Base-by-base conservation (phyloP, 306 rosid genomes). In the Cicer pinnatifidum region DNA sequence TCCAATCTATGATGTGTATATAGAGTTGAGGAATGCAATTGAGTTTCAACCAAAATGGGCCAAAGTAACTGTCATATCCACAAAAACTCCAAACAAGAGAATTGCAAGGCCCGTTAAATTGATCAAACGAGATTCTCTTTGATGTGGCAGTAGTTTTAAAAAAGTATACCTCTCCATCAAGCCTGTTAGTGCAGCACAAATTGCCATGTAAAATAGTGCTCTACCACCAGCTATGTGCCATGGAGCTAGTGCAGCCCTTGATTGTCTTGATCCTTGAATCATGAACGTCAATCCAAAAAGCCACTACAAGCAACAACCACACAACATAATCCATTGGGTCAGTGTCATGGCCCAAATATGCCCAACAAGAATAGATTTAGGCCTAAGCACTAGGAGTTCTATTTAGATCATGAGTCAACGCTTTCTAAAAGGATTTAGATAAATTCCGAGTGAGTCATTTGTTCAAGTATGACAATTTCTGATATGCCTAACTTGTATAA, bases 51-150 rank as follows among this genome's bases (percentile, higher is more conserved):
- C 0, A 28, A 28, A 61, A 44, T 65, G 83, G 3, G 53, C 82
- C 65, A 90, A 70, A 74, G 83, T 81, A 39, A 86, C 58, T 0
- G 92, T 46, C 12, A 92, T 59, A 67, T 92, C 96, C 1, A 92
- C 94, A 78, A 85, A 87, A 46, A 92, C 79, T 6, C 96, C 98
- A 47, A 92, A 92, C 76, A 92, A 81, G 73, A 92, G 91, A 77
- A 92, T 82, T 11, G 87, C 48, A 0, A 92, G 85, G 37, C 77
- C 98, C 0, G 77, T 83, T 82, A 90, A 85, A 79, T 89, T 92
- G 78, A 92, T 69, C 77, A 92, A 50, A 67, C 53, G 88, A 1
- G 64, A 38, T 75, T 92, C 84, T 54, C 78, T 53, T 12, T 71
- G 65, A 20, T 63, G 74, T 28, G 78, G 66, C 5, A 0, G 0